Evolutionary conservation across 1,284 basidiomycete species (phyloP).

Genomic region (Cutaneotrichosporon sp.): DNA sequence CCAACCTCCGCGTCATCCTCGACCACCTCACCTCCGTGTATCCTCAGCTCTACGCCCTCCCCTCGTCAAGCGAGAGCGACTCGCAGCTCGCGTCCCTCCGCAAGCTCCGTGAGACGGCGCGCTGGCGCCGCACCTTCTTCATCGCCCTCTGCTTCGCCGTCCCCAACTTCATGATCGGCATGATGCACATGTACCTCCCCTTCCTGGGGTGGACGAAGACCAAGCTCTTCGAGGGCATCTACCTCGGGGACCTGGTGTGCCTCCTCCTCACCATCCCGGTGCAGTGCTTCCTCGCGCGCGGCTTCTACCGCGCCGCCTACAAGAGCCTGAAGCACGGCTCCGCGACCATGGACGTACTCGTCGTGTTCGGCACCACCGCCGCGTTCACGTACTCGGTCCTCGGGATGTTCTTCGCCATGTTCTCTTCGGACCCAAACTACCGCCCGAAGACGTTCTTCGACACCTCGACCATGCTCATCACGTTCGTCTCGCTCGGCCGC

Average conservation of each 20-base stretch:
- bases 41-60: slow-evolving; percentile 51
- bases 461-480: slow-evolving; percentile 98
- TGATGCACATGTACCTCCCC: slow-evolving; percentile 69
- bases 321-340: slow-evolving; percentile 85
- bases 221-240: slow-evolving; percentile 65
- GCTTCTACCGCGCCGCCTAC: slow-evolving; percentile 87
- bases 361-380: slow-evolving; percentile 91
- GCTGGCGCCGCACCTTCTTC: slow-evolving; percentile 83
- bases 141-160: slow-evolving; percentile 77
- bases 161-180: slow-evolving; percentile 89
- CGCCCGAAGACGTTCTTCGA: slow-evolving; percentile 95
- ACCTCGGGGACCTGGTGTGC: slow-evolving; percentile 80
- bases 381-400: slow-evolving; percentile 88
- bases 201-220: slow-evolving; percentile 52
- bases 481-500: slow-evolving; percentile 92
- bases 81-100: slow-evolving; percentile 89
- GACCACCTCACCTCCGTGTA: slow-evolving; percentile 72
- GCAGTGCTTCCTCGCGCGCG: slow-evolving; percentile 86
- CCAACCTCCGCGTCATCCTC: slow-evolving; percentile 80
- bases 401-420: slow-evolving; percentile 67
- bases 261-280: slow-evolving; percentile 85
- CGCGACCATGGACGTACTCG: slow-evolving; percentile 89
- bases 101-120: slow-evolving; percentile 85
- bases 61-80: slow-evolving; percentile 43
- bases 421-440: slow-evolving; percentile 61